Conservation (phyloP, 2,329 filamentous ascomycete species). For the Sarocladium brachiariae region DNA sequence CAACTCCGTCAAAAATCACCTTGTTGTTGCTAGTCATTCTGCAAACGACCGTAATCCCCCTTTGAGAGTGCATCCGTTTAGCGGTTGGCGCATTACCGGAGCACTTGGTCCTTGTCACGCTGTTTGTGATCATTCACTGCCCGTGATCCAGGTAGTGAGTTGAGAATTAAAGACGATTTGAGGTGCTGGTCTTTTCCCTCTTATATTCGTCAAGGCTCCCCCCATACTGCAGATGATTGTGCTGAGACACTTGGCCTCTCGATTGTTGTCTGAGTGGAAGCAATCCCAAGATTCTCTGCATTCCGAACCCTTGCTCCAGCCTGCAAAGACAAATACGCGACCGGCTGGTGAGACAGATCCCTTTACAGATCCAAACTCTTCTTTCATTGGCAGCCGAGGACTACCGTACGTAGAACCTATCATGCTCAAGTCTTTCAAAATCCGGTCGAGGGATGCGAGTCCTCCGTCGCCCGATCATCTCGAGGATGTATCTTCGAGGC, state of each 20-base stretch:
- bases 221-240: background rate
- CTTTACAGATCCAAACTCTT: background rate
- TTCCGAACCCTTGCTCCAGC: background rate
- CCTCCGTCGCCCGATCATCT: slow-evolving; percentile 1
- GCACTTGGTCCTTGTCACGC: background rate
- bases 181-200: background rate
- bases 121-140: background rate
- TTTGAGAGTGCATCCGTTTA: too few relatives aligned
- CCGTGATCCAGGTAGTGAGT: background rate
- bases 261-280: background rate
- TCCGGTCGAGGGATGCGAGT: background rate
- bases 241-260: background rate
- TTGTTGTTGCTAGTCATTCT: background rate
- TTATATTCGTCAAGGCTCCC: too few relatives aligned
- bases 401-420: background rate
- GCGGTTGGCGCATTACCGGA: too few relatives aligned
- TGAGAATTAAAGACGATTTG: too few relatives aligned
- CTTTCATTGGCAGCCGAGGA: background rate
- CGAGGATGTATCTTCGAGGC: background rate
- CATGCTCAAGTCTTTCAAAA: slow-evolving; percentile 2
- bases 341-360: background rate
- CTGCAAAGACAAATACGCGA: background rate
- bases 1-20: background rate
- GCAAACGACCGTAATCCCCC: slow-evolving; percentile 5
- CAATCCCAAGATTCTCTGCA: background rate